A percentile compares a stretch with the other conserved stretches of the same genome.
These are phyloP conservation scores for Naegleria lovaniensis DNA, from an alignment of 208 protist species.

Conservation along the genomic window DNA sequence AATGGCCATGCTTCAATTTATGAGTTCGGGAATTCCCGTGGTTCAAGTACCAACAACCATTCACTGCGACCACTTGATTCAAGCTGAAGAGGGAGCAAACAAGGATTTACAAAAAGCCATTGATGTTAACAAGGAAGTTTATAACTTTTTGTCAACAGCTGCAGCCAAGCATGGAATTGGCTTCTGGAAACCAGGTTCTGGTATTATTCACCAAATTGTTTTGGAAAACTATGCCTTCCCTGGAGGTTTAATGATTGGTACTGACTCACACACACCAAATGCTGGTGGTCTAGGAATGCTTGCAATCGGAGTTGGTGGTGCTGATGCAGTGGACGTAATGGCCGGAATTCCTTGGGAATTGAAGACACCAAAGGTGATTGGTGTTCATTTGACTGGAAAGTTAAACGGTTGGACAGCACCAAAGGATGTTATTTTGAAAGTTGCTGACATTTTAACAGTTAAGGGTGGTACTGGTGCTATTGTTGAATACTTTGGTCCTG, in stretches of 20 bases:
- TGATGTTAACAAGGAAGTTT: conserved; percentile 60
- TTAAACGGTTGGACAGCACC: conserved; percentile 52
- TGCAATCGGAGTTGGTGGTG: conserved; percentile 69
- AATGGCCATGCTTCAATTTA: conserved; percentile 78
- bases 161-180: conserved; percentile 55
- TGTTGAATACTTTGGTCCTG: conserved; percentile 71
- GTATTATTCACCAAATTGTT: conserved; percentile 76
- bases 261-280: conserved; percentile 63
- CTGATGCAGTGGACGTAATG: conserved; percentile 79
- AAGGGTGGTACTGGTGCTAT: conserved; percentile 69
- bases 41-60: conserved; percentile 65
- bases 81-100: conserved; percentile 49
- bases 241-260: conserved; percentile 66
- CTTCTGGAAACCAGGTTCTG: conserved; percentile 65
- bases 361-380: conserved; percentile 72
- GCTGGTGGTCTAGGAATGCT: conserved; percentile 55
- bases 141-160: conserved; percentile 61
- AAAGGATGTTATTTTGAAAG: conserved; percentile 75
- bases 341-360: conserved; percentile 70
- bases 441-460: conserved; percentile 68
- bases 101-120: conserved; percentile 44
- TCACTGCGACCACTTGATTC: conserved; percentile 78
- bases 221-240: conserved; percentile 73
- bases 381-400: conserved; percentile 68
- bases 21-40: conserved; percentile 59